Evolutionary conservation across 331 rosid species (phyloP).

Genomic region (Quercus tomentella): DNA sequence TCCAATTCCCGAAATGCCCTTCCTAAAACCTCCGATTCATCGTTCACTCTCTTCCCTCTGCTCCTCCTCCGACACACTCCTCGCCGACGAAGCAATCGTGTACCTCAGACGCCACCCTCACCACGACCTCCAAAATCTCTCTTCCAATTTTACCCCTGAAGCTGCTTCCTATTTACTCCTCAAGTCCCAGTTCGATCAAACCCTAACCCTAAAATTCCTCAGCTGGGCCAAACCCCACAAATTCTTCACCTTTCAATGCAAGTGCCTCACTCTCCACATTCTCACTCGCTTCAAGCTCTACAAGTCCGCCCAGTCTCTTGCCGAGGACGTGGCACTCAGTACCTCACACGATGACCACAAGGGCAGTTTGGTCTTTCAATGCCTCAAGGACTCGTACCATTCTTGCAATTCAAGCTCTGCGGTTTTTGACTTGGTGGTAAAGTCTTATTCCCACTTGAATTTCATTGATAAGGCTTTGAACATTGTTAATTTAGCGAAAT

Average conservation of each 20-base stretch:
- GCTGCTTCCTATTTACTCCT: conserved; percentile 76
- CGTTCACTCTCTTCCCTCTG: conserved; percentile 21
- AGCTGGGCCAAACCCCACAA: conserved; percentile 51
- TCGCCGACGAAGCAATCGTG: conserved; percentile 58
- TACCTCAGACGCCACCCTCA: conserved; percentile 69
- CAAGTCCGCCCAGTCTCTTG: conserved; percentile 69
- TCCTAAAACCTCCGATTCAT: conserved; percentile 13
- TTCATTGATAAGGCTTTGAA: conserved; percentile 43
- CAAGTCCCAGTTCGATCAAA: conserved; percentile 54
- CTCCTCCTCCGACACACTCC: conserved; percentile 25
- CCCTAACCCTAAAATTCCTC: conserved; percentile 53
- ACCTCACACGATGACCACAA: conserved; percentile 34
- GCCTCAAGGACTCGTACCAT: conserved; percentile 52
- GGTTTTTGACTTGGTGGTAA: conserved; percentile 68
- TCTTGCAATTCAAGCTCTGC: conserved; percentile 60
- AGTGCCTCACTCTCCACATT: conserved; percentile 72
- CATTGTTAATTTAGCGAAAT: conserved; percentile 47
- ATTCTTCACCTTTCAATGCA: conserved; percentile 58
- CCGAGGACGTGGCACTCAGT: conserved; percentile 45
- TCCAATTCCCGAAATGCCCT: conserved; percentile 25
- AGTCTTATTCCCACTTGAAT: conserved; percentile 57
- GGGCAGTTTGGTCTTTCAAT: conserved; percentile 45
- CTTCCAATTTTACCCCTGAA: conserved; percentile 65
- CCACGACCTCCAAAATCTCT: conserved; percentile 37
- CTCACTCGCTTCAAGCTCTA: conserved; percentile 79